phyloP scores from a whole-genome alignment of 768 basidiomycete genomes.

The Lactifluus hygrophoroides region DNA sequence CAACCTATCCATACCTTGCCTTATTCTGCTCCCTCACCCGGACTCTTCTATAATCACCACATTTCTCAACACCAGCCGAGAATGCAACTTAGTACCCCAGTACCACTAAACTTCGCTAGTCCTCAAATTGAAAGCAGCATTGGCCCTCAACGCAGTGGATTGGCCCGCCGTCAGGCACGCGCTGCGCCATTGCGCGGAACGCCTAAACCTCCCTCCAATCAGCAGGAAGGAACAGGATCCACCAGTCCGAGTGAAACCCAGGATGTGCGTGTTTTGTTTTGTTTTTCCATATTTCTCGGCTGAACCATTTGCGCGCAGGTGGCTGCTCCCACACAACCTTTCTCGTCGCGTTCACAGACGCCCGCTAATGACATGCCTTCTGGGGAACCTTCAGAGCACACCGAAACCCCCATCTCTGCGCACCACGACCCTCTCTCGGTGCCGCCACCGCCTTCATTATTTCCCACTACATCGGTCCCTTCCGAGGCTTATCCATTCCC shows the following conservation, averaged over 20 bases:
- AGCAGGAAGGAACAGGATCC: constrained; percentile 7
- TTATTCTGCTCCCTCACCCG: constrained; percentile 18
- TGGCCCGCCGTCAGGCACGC: constrained; percentile 20
- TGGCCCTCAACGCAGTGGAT: constrained; percentile 18
- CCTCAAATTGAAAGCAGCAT: constrained; percentile 19
- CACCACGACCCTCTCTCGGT: constrained; percentile 16
- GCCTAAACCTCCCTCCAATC: neutral
- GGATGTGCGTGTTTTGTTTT: constrained; percentile 13
- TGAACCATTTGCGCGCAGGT: constrained; percentile 3
- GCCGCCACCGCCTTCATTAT: constrained; percentile 12
- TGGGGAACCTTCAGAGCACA: constrained; percentile 16
- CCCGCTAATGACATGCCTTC: constrained; percentile 16
- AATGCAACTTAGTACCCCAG: constrained; percentile 13
- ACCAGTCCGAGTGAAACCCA: constrained; percentile 10
- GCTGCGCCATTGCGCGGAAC: constrained; percentile 14
- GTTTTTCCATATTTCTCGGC: neutral
- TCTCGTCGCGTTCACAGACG: constrained; percentile 16
- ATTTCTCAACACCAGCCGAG: constrained; percentile 7
- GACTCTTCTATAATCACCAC: constrained; percentile 18
- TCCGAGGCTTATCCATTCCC: constrained; percentile 14
- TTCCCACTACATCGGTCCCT: constrained; percentile 7
- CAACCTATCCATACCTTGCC: constrained; percentile 22
- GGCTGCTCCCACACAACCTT: neutral
- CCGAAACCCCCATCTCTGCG: constrained; percentile 11
- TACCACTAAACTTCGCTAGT: constrained; percentile 14